These are phyloP conservation scores for Pinus tabuliformis DNA, from an alignment of 75 land plant species.

Conservation along the genomic window DNA sequence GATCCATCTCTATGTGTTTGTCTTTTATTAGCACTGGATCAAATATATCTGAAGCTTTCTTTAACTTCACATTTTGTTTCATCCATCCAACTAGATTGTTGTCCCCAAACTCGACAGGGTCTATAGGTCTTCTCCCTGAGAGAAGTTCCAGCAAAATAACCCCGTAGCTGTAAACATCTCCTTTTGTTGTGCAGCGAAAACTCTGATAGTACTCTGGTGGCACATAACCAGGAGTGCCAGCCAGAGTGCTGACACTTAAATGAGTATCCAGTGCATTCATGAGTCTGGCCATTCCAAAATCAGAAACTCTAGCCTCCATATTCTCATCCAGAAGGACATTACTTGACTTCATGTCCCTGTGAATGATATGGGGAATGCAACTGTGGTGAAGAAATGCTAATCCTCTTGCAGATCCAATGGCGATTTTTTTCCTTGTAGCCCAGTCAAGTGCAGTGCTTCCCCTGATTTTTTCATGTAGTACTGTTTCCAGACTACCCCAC, in stretches of 20 bases:
- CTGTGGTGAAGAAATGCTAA: slow-evolving; percentile 88
- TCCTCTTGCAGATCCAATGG: slow-evolving; percentile 74
- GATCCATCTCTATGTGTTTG: slow-evolving; percentile 35
- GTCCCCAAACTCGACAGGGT: slow-evolving; percentile 57
- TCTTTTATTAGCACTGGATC: slow-evolving; percentile 36
- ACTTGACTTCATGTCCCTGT: slow-evolving; percentile 89
- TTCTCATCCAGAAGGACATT: slow-evolving; percentile 74
- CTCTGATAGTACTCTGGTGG: slow-evolving; percentile 91
- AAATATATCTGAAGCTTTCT: slow-evolving; percentile 38
- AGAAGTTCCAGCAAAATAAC: slow-evolving; percentile 69
- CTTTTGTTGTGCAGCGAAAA: slow-evolving; percentile 74
- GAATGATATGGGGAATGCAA: slow-evolving; percentile 83
- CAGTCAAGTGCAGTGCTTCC: slow-evolving; percentile 44
- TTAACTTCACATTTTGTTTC: slow-evolving; percentile 49
- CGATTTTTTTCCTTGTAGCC: slow-evolving; percentile 65
- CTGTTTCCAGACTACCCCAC: slow-evolving; percentile 65
- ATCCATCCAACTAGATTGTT: slow-evolving; percentile 82
- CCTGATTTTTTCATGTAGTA: slow-evolving; percentile 49
- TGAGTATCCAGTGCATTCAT: slow-evolving; percentile 73
- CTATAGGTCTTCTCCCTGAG: slow-evolving; percentile 71
- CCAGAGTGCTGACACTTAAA: slow-evolving; percentile 69
- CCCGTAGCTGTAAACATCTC: slow-evolving; percentile 80
- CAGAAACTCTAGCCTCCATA: slow-evolving; percentile 71
- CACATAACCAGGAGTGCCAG: slow-evolving; percentile 84
- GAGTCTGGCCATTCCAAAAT: slow-evolving; percentile 83